Evolutionary conservation across 2,329 filamentous ascomycete genomes (phyloP), one percentile per base, ranked within the genome.

Genomic region (Aspergillus japonicus): DNA sequence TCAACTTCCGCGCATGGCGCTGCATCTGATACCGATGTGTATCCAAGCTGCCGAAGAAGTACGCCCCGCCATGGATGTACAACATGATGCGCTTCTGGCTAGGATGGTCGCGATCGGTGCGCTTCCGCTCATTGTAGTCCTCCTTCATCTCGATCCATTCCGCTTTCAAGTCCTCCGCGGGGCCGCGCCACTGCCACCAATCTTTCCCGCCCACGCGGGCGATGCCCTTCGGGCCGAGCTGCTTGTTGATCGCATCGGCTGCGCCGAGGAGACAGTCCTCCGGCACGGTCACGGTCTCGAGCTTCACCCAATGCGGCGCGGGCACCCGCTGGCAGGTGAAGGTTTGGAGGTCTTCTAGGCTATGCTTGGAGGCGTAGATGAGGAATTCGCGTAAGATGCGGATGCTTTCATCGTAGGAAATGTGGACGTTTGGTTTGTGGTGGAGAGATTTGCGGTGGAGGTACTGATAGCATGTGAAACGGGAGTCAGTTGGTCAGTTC

Each of bases 21-120:
- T 99, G 95, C 83, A 99, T 87, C 81, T 98, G 94, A 77, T 98
- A 98, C n/a, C 95, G 88, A 79, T 98, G 95, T 75, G 96, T 93
- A 71, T 97, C 93, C 42, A 97, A 89, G 68, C 92, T 96, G 14
- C 95, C 94, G 73, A 99, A 98, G 77, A 89, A 99, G 77, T 96
- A 98, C 21, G 90, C 94, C 6, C 94, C 94, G 14, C 95, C 95
- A 71, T 98, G 95, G 23, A 98, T 82, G 76, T 98, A 98, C 24
- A 99, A 80, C 85, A 98, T 96, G 59, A 96, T 87, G 55, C 92
- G 87, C 66, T 87, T 87, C 19, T 85, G 84, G 23, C 83, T 67
- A 10, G 58, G 82, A 52, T 86, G 84, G 11, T 51, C 51, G 5
- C 47, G 56, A 23, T 58, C 58, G 4, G 78, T 78, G 69, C 84